These are phyloP conservation scores for Trypanosoma vivax DNA, from an alignment of 208 protist genomes.

Conservation along the genomic window DNA sequence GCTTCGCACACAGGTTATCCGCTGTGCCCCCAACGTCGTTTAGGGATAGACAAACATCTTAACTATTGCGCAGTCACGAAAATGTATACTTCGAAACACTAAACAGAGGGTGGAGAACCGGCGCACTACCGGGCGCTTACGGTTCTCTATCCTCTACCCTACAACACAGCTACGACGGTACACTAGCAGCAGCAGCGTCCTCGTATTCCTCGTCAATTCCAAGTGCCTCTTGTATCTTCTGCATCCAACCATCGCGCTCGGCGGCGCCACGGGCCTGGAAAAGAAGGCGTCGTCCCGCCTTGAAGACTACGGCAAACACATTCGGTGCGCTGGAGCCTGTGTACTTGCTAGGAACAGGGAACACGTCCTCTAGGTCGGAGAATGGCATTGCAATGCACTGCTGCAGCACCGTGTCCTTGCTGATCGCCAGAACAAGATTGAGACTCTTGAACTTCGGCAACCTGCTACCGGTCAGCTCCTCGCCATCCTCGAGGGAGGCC, in stretches of 20 bases:
- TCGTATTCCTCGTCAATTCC: conserved; percentile 77
- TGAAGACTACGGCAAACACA: conserved; percentile 74
- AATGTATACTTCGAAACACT: no score
- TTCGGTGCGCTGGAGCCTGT: conserved; percentile 58
- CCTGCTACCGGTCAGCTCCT: conserved; percentile 28
- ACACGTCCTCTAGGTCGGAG: conserved; percentile 66
- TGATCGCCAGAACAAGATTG: conserved; percentile 61
- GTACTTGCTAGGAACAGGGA: conserved; percentile 72
- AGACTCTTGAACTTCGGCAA: conserved; percentile 64
- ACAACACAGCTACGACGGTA: conserved; percentile 22
- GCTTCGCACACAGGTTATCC: no score
- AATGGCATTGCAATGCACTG: conserved; percentile 72
- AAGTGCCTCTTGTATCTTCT: conserved; percentile 74
- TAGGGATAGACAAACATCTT: no score
- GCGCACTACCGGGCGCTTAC: no score
- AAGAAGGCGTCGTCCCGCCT: conserved; percentile 58
- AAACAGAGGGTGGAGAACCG: no score
- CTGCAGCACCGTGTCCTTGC: conserved; percentile 73
- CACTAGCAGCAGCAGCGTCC: no score
- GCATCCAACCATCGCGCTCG: conserved; percentile 69
- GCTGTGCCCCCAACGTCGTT: no score
- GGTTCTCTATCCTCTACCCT: no score
- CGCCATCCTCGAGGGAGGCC: conserved; percentile 47
- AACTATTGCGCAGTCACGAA: no score
- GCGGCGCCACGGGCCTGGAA: conserved; percentile 60